These are phyloP conservation scores for Neospora caninum DNA, from an alignment of 169 alveolate species.

Conservation along the genomic window DNA sequence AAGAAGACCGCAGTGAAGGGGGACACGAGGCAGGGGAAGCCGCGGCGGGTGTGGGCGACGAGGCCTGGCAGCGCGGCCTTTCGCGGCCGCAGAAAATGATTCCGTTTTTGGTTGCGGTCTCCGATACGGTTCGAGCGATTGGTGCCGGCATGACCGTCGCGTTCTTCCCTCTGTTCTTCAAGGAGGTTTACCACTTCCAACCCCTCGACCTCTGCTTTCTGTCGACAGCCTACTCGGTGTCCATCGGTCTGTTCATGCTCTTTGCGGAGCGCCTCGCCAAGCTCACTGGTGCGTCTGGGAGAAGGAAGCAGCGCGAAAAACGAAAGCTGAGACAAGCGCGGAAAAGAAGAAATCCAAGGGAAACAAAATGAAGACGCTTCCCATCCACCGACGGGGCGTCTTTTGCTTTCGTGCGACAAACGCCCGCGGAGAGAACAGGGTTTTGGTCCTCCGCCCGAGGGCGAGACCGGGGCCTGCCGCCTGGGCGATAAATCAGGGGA, in stretches of 20 bases:
- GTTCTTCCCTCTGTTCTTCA: slow-evolving; percentile 74
- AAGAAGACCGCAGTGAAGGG: no score
- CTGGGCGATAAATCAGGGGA: no score
- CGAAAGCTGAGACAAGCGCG: no score
- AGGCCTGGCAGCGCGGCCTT: background rate
- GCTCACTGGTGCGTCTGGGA: slow-evolving; percentile 32
- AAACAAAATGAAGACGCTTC: no score
- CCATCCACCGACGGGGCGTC: no score
- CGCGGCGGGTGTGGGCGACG: background rate
- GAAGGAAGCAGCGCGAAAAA: no score
- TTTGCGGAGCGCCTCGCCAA: slow-evolving; percentile 16
- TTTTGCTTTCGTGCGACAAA: no score
- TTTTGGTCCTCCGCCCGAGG: no score
- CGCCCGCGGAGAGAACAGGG: no score
- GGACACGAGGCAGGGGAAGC: no score
- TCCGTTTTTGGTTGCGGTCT: slow-evolving; percentile 48
- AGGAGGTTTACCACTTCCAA: slow-evolving; percentile 57
- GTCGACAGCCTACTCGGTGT: slow-evolving; percentile 55
- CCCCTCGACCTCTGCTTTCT: slow-evolving; percentile 66
- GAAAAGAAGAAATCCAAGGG: no score
- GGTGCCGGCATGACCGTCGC: slow-evolving; percentile 78
- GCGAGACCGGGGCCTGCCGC: no score
- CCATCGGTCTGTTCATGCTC: slow-evolving; percentile 62
- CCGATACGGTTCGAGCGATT: slow-evolving; percentile 68
- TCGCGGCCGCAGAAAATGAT: background rate